A percentile compares a stretch with the other conserved stretches of the same genome.
Evolutionary conservation across 2,329 filamentous ascomycete genomes (phyloP).

Genomic region (Calonectria ilicicola): DNA sequence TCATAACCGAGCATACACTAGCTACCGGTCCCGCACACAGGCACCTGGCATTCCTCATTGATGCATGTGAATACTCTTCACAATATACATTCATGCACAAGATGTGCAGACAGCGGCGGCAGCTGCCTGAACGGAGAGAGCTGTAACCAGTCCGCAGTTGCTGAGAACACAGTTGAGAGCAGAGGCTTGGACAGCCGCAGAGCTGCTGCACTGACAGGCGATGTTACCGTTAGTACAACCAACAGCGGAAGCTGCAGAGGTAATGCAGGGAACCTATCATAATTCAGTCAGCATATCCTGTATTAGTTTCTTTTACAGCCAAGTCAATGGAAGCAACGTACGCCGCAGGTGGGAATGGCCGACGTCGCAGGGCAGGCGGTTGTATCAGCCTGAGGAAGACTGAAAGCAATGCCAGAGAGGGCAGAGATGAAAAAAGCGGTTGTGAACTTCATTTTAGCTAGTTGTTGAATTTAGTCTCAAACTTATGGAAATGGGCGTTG

Average conservation of each 20-base stretch:
- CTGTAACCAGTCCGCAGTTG: slow-evolving; percentile 29
- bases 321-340: neutral
- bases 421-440: slow-evolving; percentile 22
- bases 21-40: neutral
- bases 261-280: slow-evolving; percentile 27
- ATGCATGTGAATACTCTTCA: neutral
- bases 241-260: slow-evolving; percentile 30
- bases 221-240: slow-evolving; percentile 31
- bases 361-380: slow-evolving; percentile 33
- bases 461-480: neutral
- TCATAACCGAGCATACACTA: neutral
- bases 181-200: slow-evolving; percentile 28
- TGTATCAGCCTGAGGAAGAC: slow-evolving; percentile 28
- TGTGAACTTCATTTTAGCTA: slow-evolving; percentile 27
- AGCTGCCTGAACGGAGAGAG: slow-evolving; percentile 28
- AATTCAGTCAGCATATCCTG: neutral
- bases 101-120: slow-evolving; percentile 35
- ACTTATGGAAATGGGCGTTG: neutral
- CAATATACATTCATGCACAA: slow-evolving; percentile 20
- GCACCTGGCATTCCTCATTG: neutral
- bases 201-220: slow-evolving; percentile 32
- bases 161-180: slow-evolving; percentile 30
- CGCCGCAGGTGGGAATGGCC: slow-evolving; percentile 35
- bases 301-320: neutral
- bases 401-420: slow-evolving; percentile 24